Percentiles rank a stretch among this genome's conserved stretches.
phyloP scores from a whole-genome alignment of 1,139 yeast genomes.

The Maudiozyma humilis region DNA sequence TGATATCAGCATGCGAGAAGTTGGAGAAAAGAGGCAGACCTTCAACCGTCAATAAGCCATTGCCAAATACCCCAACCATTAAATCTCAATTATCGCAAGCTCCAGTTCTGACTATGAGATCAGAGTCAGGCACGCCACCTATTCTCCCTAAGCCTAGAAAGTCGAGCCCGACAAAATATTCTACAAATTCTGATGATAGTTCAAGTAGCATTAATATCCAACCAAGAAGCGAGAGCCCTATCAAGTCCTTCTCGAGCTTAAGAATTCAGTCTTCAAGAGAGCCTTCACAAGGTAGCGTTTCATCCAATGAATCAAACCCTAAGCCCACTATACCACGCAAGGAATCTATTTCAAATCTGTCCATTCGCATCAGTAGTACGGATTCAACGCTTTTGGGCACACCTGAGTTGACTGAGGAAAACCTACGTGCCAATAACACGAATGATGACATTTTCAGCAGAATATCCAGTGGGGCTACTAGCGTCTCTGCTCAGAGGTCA shows the following conservation, averaged over 20 bases:
- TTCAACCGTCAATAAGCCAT: background rate
- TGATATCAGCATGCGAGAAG: constrained; percentile 11
- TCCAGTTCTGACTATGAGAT: constrained; percentile 4
- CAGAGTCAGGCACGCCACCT: constrained; percentile 13
- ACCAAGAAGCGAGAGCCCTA: constrained; percentile 7
- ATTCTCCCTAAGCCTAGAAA: constrained; percentile 26
- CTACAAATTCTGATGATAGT: constrained; percentile 7
- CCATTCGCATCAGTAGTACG: constrained; percentile 11
- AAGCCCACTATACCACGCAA: constrained; percentile 2
- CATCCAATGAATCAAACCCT: constrained; percentile 3
- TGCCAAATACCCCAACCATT: background rate
- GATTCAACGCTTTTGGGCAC: constrained; percentile 9
- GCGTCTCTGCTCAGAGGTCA: constrained; percentile 1
- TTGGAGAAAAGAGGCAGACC: constrained; percentile 6
- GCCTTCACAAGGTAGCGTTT: background rate
- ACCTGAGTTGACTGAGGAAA: constrained; percentile 2
- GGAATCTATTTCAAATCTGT: constrained; percentile 9
- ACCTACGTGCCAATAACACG: background rate
- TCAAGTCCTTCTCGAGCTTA: constrained; percentile 9
- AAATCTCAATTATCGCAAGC: background rate
- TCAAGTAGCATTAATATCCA: background rate
- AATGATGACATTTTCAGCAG: background rate
- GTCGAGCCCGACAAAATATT: constrained; percentile 19
- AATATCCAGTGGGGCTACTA: background rate
- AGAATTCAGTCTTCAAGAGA: constrained; percentile 5